Evolutionary conservation across 331 rosid species (phyloP), one percentile per base, ranked within the genome.

Genomic region (Quercus tomentella): DNA sequence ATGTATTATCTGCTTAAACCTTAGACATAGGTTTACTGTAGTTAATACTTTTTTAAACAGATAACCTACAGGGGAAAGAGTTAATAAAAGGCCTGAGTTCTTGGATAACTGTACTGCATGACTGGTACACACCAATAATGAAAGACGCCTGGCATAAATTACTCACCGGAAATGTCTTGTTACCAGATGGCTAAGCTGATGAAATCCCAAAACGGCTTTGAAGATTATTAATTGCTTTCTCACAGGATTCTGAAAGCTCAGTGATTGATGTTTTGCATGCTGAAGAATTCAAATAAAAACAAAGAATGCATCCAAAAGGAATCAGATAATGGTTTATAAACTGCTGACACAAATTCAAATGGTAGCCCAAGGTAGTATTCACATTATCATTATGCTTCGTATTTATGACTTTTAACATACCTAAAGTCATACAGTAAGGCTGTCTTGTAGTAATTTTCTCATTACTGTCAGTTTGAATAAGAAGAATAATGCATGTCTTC

Each of bases 201-300:
- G 88, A 74, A 72, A 89, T 83, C 82, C 96, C 94, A 70, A 80
- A 89, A 51, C 88, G 89, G 69, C 80, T 83, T 56, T 91, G 91
- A 83, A 92, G 88, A 73, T 83, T 88, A 84, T 85, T 96, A 28
- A 91, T 79, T 21, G 90, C 52, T 92, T 92, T 93, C 89, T 91
- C 97, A 74, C 77, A 83, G 57, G 91, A 86, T 82, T 95, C 92
- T 6, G 92, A 85, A 60, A 95, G 87, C 83, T 92, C 94, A 16
- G 76, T 68, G 25, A 91, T 80, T 68, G 96, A 91, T 60, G 92
- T 85, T 75, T 89, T 91, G 89, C 94, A 88, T 22, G 89, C 97
- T 95, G 93, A 82, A 79, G 84, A 25, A 30, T 74, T 58, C 20
- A 2, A 79, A 70, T 6, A 51, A 61, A 86, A 68, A 79, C 31